Percentiles rank a stretch among this genome's conserved stretches.
Conservation (phyloP, 2,329 filamentous ascomycete genomes). For the Nothophoma quercina region DNA sequence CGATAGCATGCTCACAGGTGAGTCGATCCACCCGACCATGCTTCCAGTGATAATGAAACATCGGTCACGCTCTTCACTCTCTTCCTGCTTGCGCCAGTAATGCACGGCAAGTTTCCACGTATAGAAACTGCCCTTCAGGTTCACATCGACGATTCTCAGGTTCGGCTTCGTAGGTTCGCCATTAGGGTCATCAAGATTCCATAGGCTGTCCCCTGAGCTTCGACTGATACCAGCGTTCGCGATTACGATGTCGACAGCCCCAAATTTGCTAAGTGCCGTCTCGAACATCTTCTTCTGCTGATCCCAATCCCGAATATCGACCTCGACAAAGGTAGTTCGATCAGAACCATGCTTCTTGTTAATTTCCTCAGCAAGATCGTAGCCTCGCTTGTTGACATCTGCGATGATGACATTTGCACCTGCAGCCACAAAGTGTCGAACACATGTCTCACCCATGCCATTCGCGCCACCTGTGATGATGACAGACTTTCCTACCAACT, state of each 20-base stretch:
- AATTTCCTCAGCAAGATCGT: slow-evolving; percentile 38
- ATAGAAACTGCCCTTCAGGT: slow-evolving; percentile 25
- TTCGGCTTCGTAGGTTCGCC: slow-evolving; percentile 25
- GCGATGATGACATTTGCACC: slow-evolving; percentile 48
- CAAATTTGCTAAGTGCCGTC: slow-evolving; percentile 14
- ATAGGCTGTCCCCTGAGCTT: slow-evolving; percentile 55
- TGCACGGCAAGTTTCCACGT: slow-evolving; percentile 30
- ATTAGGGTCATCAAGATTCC: slow-evolving; percentile 51
- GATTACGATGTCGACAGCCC: slow-evolving; percentile 47
- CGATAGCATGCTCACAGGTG: slow-evolving; percentile 12
- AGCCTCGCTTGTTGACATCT: slow-evolving; percentile 39
- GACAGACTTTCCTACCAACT: slow-evolving; percentile 55
- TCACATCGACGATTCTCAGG: slow-evolving; percentile 25
- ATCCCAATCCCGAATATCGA: slow-evolving; percentile 29
- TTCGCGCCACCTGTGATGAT: slow-evolving; percentile 59
- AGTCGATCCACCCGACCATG: slow-evolving; percentile 28
- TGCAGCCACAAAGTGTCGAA: slow-evolving; percentile 39
- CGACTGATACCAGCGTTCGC: slow-evolving; percentile 29
- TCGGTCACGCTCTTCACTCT: slow-evolving; percentile 22
- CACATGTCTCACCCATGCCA: slow-evolving; percentile 46
- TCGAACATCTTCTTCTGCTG: slow-evolving; percentile 28
- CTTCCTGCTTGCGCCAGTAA: slow-evolving; percentile 28
- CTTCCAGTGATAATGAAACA: slow-evolving; percentile 30
- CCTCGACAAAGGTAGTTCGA: slow-evolving; percentile 26
- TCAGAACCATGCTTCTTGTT: slow-evolving; percentile 30